These are phyloP conservation scores for Passalora sequoiae DNA, from an alignment of 2,329 filamentous ascomycete genomes.

Conservation along the genomic window DNA sequence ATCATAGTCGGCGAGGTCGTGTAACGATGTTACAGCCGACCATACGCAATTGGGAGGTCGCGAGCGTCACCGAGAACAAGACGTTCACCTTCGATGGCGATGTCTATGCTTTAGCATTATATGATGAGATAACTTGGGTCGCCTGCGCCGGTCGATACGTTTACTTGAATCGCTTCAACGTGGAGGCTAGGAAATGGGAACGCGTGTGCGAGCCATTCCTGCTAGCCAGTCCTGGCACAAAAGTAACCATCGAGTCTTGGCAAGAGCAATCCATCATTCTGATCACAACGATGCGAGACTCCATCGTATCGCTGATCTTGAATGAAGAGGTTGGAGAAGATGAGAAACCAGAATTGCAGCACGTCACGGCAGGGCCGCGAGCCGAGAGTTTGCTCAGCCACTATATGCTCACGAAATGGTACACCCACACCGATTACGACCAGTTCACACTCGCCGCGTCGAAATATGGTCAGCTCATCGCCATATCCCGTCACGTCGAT, in stretches of 20 bases:
- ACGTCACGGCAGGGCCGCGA: constrained; percentile 22
- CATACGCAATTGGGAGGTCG: constrained; percentile 43
- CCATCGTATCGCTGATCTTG: constrained; percentile 46
- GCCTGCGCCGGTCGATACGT: constrained; percentile 41
- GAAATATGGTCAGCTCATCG: constrained; percentile 25
- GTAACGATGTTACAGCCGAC: constrained; percentile 38
- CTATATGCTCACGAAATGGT: constrained; percentile 12
- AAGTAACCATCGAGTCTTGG: constrained; percentile 41
- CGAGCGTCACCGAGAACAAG: constrained; percentile 41
- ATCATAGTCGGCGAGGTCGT: constrained; percentile 39
- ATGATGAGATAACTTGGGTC: constrained; percentile 53
- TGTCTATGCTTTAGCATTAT: constrained; percentile 54
- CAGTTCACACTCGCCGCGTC: constrained; percentile 23
- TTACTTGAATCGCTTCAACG: constrained; percentile 39
- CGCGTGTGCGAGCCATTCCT: constrained; percentile 30
- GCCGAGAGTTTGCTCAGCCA: constrained; percentile 24
- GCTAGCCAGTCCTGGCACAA: constrained; percentile 39
- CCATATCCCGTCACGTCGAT: constrained; percentile 17
- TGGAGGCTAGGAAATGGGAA: constrained; percentile 26
- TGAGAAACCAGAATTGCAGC: constrained; percentile 25
- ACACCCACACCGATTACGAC: constrained; percentile 5
- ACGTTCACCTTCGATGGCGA: constrained; percentile 44
- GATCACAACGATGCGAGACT: constrained; percentile 52
- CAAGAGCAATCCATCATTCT: constrained; percentile 42
- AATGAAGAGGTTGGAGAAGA: constrained; percentile 34